Evolutionary conservation across 345 rosid genomes (phyloP), one percentile per base, ranked within the genome.

Genomic region (Salix brachista): DNA sequence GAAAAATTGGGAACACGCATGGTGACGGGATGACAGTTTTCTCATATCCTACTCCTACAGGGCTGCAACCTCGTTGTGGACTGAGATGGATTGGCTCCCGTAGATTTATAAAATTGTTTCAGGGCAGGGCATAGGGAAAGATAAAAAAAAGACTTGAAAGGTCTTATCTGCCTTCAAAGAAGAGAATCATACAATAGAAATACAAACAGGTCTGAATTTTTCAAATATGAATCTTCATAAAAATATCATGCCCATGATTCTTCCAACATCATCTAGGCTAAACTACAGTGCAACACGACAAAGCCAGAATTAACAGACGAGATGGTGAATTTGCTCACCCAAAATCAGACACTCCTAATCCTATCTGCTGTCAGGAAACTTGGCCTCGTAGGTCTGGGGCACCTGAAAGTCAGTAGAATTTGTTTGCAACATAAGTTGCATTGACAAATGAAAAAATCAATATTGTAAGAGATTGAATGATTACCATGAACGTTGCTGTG

Each of bases 401-500:
- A 81, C 82, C 97, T 93, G 89, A 52, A 37, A 3, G 39, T 21
- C 71, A 23, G 26, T 23, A 42, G 36, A 42, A 16, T 37, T 50
- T 1, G 14, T 16, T 13, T 67, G 32, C 25, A 52, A 67, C 23
- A 67, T n/a, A 1, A 62, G 25, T 17, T 17, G 21, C 9, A 16
- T 34, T 1, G 4, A 65, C 14, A 8, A 48, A 8, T 25, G 8
- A 36, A 5, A 12, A 1, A 11, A 42, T 6, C n/a, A 18, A 1
- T 13, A 67, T 0, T 7, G n/a, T 25, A 44, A 61, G 37, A 23
- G 73, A 36, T 17, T 58, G 65, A 37, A 5, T 23, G 46, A 28
- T 64, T 81, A 92, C 99, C 92, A 94, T 89, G 86, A 80, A 96
- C n/a, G 91, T 84, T 7, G 98, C 99, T 7, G 97, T 92, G 66